phyloP scores from a whole-genome alignment of 305 asterid genomes.

The Rubia balearica region DNA sequence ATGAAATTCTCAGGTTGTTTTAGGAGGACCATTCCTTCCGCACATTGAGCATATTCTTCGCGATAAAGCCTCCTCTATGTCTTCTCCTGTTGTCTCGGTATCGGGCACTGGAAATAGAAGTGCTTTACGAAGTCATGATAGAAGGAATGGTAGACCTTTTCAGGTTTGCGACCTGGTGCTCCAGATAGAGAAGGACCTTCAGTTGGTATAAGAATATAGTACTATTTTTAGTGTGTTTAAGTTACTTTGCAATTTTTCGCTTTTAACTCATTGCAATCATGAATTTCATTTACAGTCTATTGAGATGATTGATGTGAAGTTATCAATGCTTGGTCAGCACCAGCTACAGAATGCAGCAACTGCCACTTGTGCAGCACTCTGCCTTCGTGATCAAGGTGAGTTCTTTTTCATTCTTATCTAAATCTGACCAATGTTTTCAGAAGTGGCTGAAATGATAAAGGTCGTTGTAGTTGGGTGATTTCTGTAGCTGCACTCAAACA shows the following conservation, averaged over 20 bases:
- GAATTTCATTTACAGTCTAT: slow-evolving; percentile 34
- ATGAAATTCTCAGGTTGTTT: slow-evolving; percentile 51
- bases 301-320: slow-evolving; percentile 55
- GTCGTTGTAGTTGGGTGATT: neutral
- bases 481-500: too few species aligned
- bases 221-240: neutral
- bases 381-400: slow-evolving; percentile 77
- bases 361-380: slow-evolving; percentile 82
- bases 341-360: slow-evolving; percentile 90
- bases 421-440: too few species aligned
- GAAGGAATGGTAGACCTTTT: slow-evolving; percentile 35
- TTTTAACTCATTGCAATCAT: slow-evolving; percentile 10
- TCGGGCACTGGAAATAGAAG: slow-evolving; percentile 76
- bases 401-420: neutral
- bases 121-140: slow-evolving; percentile 46
- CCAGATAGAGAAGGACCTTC: slow-evolving; percentile 54
- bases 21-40: slow-evolving; percentile 60
- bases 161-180: slow-evolving; percentile 74
- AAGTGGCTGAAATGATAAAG: neutral
- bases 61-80: slow-evolving; percentile 54
- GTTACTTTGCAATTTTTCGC: neutral
- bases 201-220: slow-evolving; percentile 34
- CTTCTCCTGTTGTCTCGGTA: slow-evolving; percentile 76
- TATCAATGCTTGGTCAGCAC: slow-evolving; percentile 75
- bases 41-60: slow-evolving; percentile 53